These are phyloP conservation scores for Phytomonas francai DNA, from an alignment of 208 protist genomes.

Conservation along the genomic window DNA sequence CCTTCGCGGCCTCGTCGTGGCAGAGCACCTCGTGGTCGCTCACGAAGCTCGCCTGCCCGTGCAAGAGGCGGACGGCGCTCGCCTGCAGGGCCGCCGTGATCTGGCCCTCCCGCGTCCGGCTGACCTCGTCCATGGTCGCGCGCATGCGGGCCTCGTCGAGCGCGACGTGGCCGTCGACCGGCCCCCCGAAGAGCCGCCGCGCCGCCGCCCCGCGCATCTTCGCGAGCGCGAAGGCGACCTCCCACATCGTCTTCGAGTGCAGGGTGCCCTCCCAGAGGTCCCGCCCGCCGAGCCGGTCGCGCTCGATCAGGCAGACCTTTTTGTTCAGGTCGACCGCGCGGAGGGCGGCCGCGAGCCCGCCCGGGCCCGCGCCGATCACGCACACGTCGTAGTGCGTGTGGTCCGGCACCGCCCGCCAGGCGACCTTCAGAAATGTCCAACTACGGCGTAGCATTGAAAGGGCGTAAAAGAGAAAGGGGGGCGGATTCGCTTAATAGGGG, in stretches of 20 bases:
- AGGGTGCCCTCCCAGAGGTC: slow-evolving; percentile 78
- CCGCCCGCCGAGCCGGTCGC: slow-evolving; percentile 41
- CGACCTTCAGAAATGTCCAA: slow-evolving; percentile 10
- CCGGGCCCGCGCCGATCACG: slow-evolving; percentile 69
- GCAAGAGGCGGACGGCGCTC: slow-evolving; percentile 39
- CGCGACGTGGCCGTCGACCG: slow-evolving; percentile 33
- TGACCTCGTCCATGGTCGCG: slow-evolving; percentile 29
- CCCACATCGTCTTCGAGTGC: slow-evolving; percentile 80
- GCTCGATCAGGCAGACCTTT: slow-evolving; percentile 65
- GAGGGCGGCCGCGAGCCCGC: slow-evolving; percentile 63
- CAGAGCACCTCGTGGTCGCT: slow-evolving; percentile 45
- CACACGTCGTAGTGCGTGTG: slow-evolving; percentile 62
- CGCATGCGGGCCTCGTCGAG: slow-evolving; percentile 53
- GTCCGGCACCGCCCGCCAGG: slow-evolving; percentile 13
- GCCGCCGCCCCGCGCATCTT: slow-evolving; percentile 33
- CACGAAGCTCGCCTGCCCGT: slow-evolving; percentile 47
- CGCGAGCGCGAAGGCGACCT: slow-evolving; percentile 46
- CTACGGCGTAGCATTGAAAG: background rate
- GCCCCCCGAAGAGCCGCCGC: slow-evolving; percentile 39
- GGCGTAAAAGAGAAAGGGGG: background rate
- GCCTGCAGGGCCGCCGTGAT: slow-evolving; percentile 32
- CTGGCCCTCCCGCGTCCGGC: slow-evolving; percentile 43
- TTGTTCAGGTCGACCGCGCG: slow-evolving; percentile 68
- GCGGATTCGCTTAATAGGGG: no score
- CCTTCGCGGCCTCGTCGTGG: slow-evolving; percentile 29